Conservation (phyloP, 2,329 filamentous ascomycete species). For the Alternaria sp. region DNA sequence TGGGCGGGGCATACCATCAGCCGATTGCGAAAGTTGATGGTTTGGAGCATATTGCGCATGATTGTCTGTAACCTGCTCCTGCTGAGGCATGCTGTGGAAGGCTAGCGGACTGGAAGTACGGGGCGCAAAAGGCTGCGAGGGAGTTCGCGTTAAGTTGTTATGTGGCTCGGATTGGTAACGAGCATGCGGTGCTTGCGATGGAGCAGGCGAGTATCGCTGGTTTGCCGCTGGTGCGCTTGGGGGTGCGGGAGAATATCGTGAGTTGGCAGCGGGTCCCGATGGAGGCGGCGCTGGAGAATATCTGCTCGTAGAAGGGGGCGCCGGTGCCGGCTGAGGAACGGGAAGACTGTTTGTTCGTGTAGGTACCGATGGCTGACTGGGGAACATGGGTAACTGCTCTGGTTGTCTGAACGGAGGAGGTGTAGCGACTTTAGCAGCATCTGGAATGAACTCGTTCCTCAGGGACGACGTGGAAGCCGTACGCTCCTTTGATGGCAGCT, state of each 20-base stretch:
- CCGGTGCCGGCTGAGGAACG: slow-evolving; percentile 40
- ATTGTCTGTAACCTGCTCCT: slow-evolving; percentile 23
- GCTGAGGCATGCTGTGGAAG: slow-evolving; percentile 53
- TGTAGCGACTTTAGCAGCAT: slow-evolving; percentile 28
- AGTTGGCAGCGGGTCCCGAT: slow-evolving; percentile 38
- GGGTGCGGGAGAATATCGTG: slow-evolving; percentile 50
- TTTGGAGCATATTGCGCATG: slow-evolving; percentile 17
- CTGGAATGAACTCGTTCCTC: slow-evolving; percentile 46
- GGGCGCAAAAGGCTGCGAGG: slow-evolving; percentile 65
- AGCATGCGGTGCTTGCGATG: slow-evolving; percentile 45
- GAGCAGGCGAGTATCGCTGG: slow-evolving; percentile 53
- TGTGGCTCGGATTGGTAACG: slow-evolving; percentile 51
- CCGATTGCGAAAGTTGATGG: slow-evolving; percentile 41
- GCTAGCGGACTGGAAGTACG: slow-evolving; percentile 72
- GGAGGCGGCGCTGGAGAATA: slow-evolving; percentile 47
- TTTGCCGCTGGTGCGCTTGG: slow-evolving; percentile 41
- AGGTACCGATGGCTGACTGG: slow-evolving; percentile 42
- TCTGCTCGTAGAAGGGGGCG: slow-evolving; percentile 28
- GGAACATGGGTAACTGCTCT: slow-evolving; percentile 51
- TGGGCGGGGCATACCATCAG: slow-evolving; percentile 34
- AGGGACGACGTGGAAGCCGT: slow-evolving; percentile 47
- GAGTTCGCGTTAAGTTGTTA: slow-evolving; percentile 43
- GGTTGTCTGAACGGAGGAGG: slow-evolving; percentile 51
- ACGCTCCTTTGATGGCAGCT: slow-evolving; percentile 44
- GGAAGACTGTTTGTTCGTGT: slow-evolving; percentile 43